A percentile compares a stretch with the other conserved stretches of the same genome.
phyloP scores from a whole-genome alignment of 495 filamentous ascomycete genomes.

The Aspergillus homomorphus region DNA sequence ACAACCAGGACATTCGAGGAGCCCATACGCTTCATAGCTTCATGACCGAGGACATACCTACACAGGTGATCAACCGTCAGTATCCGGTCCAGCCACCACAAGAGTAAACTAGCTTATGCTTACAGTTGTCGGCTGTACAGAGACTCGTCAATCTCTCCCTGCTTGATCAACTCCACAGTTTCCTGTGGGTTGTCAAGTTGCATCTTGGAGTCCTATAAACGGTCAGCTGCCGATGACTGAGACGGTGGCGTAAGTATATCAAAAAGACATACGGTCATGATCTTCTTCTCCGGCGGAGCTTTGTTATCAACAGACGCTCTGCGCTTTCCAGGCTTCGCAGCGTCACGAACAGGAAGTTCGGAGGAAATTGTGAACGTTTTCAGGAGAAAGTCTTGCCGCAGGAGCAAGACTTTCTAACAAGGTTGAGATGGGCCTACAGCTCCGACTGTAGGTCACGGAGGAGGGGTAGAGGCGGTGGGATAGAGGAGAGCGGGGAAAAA shows the following conservation, averaged over 20 bases:
- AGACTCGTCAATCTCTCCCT: slow-evolving; percentile 87
- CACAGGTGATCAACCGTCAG: slow-evolving; percentile 9
- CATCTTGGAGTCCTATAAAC: slow-evolving; percentile 65
- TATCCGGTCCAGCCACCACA: slow-evolving; percentile 3
- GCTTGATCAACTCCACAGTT: slow-evolving; percentile 56
- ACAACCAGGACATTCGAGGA: slow-evolving; percentile 92
- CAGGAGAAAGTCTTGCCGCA: slow-evolving; percentile 47
- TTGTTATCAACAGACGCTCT: slow-evolving; percentile 73
- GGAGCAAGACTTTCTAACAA: slow-evolving; percentile 51
- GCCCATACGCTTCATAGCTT: slow-evolving; percentile 99
- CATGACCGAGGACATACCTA: slow-evolving; percentile 91
- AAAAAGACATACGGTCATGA: slow-evolving; percentile 69
- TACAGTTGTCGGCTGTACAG: slow-evolving; percentile 95
- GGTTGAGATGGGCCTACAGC: slow-evolving; percentile 29
- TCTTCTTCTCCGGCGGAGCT: slow-evolving; percentile 72
- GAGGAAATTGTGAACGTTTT: slow-evolving; percentile 52
- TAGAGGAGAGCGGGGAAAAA: slow-evolving; percentile 11
- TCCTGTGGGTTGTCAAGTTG: slow-evolving; percentile 68
- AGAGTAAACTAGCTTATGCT: slow-evolving; percentile 18
- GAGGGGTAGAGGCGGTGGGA: slow-evolving; percentile 29
- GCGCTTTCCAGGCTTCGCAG: slow-evolving; percentile 75
- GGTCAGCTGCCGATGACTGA: slow-evolving; percentile 14
- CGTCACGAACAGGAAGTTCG: slow-evolving; percentile 51
- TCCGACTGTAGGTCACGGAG: slow-evolving; percentile 27
- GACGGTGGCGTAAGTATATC: background rate